Percentiles rank a stretch among this genome's conserved stretches.
These are phyloP conservation scores for Populus trichocarpa DNA, from an alignment of 441 rosid genomes.

Conservation along the genomic window DNA sequence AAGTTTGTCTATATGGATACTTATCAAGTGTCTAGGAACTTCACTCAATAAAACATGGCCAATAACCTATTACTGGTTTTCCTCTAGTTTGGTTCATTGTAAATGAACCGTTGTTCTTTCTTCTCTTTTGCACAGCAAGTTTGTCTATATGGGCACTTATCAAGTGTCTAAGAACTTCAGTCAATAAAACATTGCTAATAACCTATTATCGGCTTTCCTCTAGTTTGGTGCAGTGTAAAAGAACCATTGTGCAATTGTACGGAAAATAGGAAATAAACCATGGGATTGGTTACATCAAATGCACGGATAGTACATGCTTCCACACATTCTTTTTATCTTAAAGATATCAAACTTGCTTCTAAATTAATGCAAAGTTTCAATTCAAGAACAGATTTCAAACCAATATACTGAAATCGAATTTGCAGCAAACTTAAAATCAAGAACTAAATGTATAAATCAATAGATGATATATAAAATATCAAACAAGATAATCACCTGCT, in stretches of 20 bases:
- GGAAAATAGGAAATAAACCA: not conserved
- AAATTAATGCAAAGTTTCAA: not conserved
- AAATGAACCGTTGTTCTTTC: not conserved
- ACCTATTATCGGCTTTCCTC: not conserved
- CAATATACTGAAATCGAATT: not conserved
- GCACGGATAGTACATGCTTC: not conserved
- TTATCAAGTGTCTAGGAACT: not conserved
- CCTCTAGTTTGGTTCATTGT: not conserved
- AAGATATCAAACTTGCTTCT: slow-evolving; percentile 1
- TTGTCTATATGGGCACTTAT: not conserved
- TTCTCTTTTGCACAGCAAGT: not conserved
- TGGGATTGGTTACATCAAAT: not conserved
- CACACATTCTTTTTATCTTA: not conserved
- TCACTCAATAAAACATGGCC: not conserved
- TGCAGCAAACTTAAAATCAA: not conserved
- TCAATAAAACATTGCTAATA: not conserved
- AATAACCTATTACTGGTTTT: not conserved
- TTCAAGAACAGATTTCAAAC: not conserved
- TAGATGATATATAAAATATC: slow-evolving; percentile 6
- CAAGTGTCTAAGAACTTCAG: not conserved
- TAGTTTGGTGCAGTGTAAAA: not conserved
- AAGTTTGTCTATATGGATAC: not conserved
- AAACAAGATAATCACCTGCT: slow-evolving; percentile 59
- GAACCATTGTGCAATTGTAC: not conserved
- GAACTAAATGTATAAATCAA: slow-evolving; percentile 6